A percentile compares a stretch with the other conserved stretches of the same genome.
Conservation (phyloP, 2,329 filamentous ascomycete species). For the Orbilia ellipsospora region DNA sequence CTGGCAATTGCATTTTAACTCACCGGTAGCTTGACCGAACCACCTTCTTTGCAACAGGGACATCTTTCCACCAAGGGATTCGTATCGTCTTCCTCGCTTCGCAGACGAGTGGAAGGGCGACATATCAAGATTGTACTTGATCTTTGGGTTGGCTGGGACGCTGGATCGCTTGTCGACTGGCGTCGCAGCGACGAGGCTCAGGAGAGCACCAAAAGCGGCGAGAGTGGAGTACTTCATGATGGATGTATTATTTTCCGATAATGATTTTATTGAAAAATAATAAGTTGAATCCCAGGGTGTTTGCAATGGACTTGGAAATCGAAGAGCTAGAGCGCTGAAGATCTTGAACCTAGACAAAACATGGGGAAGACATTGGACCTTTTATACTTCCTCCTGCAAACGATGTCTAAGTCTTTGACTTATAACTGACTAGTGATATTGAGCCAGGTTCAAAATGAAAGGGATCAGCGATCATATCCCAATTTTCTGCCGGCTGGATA, state of each 20-base stretch:
- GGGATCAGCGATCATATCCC: conserved; percentile 51
- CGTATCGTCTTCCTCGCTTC: conserved; percentile 52
- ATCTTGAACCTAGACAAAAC: conserved; percentile 52
- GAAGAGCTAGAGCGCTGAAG: conserved; percentile 42
- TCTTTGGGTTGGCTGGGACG: conserved; percentile 45
- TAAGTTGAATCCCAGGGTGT: conserved; percentile 26
- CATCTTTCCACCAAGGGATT: conserved; percentile 53
- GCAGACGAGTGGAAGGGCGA: conserved; percentile 53
- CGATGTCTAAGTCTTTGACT: conserved; percentile 18
- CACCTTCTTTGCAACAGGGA: conserved; percentile 40
- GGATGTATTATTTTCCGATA: conserved; percentile 12
- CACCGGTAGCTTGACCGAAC: conserved; percentile 54
- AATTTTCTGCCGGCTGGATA: conserved; percentile 48
- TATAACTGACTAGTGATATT: conserved; percentile 22
- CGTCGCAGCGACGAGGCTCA: conserved; percentile 45
- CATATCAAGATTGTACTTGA: conserved; percentile 55
- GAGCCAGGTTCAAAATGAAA: conserved; percentile 49
- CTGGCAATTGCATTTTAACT: conserved; percentile 12
- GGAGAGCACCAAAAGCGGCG: conserved; percentile 32
- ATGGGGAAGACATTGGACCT: conserved; percentile 49
- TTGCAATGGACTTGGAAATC: conserved; percentile 13
- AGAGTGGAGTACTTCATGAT: conserved; percentile 54
- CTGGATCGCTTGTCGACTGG: conserved; percentile 48
- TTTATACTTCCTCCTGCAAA: conserved; percentile 44
- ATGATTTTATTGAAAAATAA: conserved; percentile 10